These are phyloP conservation scores for Amylocystis lapponica DNA, from an alignment of 768 basidiomycete genomes.

Conservation along the genomic window DNA sequence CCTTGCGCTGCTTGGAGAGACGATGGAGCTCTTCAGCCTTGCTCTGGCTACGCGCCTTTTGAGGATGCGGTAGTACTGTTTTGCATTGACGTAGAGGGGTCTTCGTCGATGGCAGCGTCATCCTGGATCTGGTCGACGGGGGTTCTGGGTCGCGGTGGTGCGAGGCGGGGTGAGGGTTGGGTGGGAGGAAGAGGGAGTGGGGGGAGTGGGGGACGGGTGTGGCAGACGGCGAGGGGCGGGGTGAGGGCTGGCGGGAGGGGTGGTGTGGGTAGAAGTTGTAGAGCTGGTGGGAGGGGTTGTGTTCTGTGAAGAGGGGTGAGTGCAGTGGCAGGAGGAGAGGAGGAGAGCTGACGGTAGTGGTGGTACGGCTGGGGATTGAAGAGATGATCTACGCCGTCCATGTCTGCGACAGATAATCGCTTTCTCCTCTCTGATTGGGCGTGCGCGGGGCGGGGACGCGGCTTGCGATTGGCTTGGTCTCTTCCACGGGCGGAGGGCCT, in stretches of 20 bases:
- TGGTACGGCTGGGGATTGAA: conserved; percentile 54
- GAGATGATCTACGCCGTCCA: conserved; percentile 55
- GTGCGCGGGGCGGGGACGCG: not conserved
- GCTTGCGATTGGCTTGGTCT: not conserved
- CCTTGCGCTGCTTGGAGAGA: conserved; percentile 91
- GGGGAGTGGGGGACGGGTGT: conserved; percentile 20
- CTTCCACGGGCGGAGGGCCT: not conserved
- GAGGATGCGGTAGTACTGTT: conserved; percentile 98
- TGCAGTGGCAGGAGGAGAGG: conserved; percentile 9
- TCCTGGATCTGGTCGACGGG: conserved; percentile 29
- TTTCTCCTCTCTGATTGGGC: conserved; percentile 8
- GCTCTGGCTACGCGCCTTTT: conserved; percentile 90
- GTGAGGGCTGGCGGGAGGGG: conserved; percentile 26
- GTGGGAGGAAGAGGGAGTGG: conserved; percentile 25
- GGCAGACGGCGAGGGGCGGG: conserved; percentile 21
- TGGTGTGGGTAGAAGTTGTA: conserved; percentile 20
- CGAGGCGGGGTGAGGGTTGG: conserved; percentile 10
- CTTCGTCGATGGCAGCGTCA: conserved; percentile 69
- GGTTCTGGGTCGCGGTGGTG: conserved; percentile 16
- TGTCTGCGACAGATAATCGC: no score
- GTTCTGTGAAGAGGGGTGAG: conserved; percentile 15
- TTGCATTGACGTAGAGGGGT: conserved; percentile 99
- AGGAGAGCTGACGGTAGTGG: conserved; percentile 28
- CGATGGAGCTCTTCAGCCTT: conserved; percentile 92
- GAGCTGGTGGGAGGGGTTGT: conserved; percentile 12